Conservation (phyloP, 768 basidiomycete genomes). For the Boletellus ananiceps region DNA sequence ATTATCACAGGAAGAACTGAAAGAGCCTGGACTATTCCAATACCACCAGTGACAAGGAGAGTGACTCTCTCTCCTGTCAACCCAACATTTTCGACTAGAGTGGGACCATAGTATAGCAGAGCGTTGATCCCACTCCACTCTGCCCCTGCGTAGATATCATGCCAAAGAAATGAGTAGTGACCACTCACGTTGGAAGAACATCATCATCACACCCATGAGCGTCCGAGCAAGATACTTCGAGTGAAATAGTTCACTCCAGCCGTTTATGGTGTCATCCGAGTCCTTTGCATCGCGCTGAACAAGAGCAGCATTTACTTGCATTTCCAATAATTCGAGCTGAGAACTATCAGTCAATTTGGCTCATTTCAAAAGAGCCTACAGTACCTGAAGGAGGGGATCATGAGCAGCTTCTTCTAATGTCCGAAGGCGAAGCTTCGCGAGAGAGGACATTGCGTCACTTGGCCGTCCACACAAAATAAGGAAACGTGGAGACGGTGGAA, state of each 20-base stretch:
- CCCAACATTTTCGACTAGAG: conserved; percentile 61
- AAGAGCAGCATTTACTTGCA: conserved; percentile 62
- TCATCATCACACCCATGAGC: conserved; percentile 64
- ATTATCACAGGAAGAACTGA: conserved; percentile 72
- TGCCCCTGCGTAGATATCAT: conserved; percentile 24
- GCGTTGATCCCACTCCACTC: conserved; percentile 90
- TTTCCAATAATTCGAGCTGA: conserved; percentile 72
- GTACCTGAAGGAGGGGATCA: conserved; percentile 52
- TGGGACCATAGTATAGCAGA: conserved; percentile 77
- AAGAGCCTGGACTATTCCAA: conserved; percentile 74
- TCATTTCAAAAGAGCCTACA: not conserved
- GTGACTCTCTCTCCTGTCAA: conserved; percentile 54
- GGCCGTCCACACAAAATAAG: conserved; percentile 46
- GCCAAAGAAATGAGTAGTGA: not conserved
- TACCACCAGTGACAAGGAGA: conserved; percentile 70
- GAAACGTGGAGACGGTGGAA: conserved; percentile 48
- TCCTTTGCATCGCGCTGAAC: conserved; percentile 36
- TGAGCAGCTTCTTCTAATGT: conserved; percentile 39
- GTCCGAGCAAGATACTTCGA: conserved; percentile 56
- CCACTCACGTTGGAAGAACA: conserved; percentile 77
- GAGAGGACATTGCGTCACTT: conserved; percentile 53
- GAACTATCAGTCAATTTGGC: not conserved
- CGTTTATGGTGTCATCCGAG: conserved; percentile 12
- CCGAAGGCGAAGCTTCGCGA: conserved; percentile 50
- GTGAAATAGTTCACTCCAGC: conserved; percentile 57